Evolutionary conservation across 176 grass and related monocot species (phyloP).

Genomic region (Olyra latifolia): DNA sequence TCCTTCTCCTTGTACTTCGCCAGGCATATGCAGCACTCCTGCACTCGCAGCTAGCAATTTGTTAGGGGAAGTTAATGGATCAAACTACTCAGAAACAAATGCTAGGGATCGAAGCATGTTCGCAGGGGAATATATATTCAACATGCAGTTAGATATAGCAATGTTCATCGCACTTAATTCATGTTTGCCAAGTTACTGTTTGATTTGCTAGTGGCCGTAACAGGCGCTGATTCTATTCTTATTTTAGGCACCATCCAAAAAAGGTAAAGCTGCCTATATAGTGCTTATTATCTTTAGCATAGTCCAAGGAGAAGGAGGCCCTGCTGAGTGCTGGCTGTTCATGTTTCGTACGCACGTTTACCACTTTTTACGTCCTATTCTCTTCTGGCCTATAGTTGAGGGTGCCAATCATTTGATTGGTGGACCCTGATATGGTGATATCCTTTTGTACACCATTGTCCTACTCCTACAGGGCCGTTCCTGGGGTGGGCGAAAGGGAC

Average conservation of each 20-base stretch:
- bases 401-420: conserved; percentile 36
- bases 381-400: conserved; percentile 1
- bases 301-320: conserved; percentile 11
- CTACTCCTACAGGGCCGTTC: no score
- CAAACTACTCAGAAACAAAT: not conserved
- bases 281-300: conserved; percentile 38
- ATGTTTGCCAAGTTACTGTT: not conserved
- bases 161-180: not conserved
- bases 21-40: conserved; percentile 98
- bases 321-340: not conserved
- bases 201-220: not conserved
- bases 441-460: not conserved
- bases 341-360: conserved; percentile 32
- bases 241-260: conserved; percentile 18
- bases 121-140: not conserved
- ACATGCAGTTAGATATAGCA: not conserved
- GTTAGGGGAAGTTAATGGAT: not conserved
- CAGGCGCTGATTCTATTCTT: not conserved
- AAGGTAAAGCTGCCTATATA: conserved; percentile 16
- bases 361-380: conserved; percentile 1
- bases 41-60: not conserved
- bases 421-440: not conserved
- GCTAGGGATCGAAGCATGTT: not conserved
- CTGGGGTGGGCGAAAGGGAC: no score
- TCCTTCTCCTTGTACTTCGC: conserved; percentile 79